phyloP scores from a whole-genome alignment of 345 rosid species.

The Eucalyptus rudis region DNA sequence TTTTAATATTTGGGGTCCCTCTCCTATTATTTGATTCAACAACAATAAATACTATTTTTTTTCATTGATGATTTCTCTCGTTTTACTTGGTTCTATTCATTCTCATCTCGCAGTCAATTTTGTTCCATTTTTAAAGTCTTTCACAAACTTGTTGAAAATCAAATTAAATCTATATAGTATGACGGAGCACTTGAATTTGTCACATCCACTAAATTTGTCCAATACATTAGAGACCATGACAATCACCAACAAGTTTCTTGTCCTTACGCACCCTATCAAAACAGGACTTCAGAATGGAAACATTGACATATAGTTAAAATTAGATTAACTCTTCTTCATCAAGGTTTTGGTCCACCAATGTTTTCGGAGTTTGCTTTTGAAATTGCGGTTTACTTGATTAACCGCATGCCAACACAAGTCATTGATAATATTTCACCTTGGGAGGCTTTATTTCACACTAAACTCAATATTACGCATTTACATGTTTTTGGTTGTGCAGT shows the following conservation, averaged over 20 bases:
- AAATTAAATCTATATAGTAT: background rate
- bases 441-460: background rate
- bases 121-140: background rate
- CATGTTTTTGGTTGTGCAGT: background rate
- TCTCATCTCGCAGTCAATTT: too few species aligned
- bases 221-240: background rate
- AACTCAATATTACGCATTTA: too few species aligned
- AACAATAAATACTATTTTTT: background rate
- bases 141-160: background rate
- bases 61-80: too few species aligned
- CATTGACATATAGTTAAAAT: background rate
- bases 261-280: background rate
- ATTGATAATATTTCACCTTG: background rate
- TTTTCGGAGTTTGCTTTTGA: background rate
- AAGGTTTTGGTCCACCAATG: background rate
- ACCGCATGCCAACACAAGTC: background rate
- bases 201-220: background rate
- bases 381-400: background rate
- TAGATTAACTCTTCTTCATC: background rate
- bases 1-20: background rate
- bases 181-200: background rate
- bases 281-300: fast-evolving
- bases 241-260: background rate
- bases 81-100: background rate
- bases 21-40: background rate